A percentile compares a stretch with the other conserved stretches of the same genome.
Conservation (phyloP, 2,329 filamentous ascomycete genomes). For the Exophiala xenobiotica region DNA sequence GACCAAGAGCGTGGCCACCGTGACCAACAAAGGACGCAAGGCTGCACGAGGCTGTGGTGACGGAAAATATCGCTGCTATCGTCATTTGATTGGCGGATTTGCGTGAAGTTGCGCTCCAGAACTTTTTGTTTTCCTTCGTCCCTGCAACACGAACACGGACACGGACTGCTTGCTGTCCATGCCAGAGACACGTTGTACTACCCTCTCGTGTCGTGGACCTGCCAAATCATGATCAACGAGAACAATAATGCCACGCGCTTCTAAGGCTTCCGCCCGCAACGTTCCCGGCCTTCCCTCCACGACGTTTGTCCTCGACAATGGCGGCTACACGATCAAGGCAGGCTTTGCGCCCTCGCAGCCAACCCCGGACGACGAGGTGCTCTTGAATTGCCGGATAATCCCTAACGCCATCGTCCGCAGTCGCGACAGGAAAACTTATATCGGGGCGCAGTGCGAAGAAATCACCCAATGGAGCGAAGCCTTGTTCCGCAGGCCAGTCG, state of each 20-base stretch:
- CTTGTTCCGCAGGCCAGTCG: conserved; percentile 80
- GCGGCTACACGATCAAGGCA: conserved; percentile 86
- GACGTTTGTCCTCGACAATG: conserved; percentile 91
- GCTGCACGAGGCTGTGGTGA: conserved; percentile 2
- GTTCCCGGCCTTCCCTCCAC: conserved; percentile 55
- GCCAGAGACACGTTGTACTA: neutral
- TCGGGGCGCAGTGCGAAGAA: conserved; percentile 73
- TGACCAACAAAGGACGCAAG: too few relatives aligned
- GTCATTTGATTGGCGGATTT: neutral
- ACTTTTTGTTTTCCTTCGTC: too few relatives aligned
- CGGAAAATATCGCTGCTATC: neutral
- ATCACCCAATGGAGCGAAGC: conserved; percentile 90
- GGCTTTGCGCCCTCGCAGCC: conserved; percentile 62
- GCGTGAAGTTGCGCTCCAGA: neutral
- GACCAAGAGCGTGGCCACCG: too few relatives aligned
- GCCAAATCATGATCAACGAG: neutral
- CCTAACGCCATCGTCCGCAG: conserved; percentile 88
- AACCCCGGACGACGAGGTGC: conserved; percentile 42
- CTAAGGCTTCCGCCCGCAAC: conserved; percentile 54
- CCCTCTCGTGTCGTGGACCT: neutral
- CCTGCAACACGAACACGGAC: too few relatives aligned
- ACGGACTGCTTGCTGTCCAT: too few relatives aligned
- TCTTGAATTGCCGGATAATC: conserved; percentile 62
- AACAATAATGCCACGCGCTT: conserved; percentile 27
- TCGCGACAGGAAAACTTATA: conserved; percentile 73